Percentiles rank a stretch among this genome's conserved stretches.
These are phyloP conservation scores for Mrakia hoshinonis DNA, from an alignment of 768 basidiomycete species.

Conservation along the genomic window DNA sequence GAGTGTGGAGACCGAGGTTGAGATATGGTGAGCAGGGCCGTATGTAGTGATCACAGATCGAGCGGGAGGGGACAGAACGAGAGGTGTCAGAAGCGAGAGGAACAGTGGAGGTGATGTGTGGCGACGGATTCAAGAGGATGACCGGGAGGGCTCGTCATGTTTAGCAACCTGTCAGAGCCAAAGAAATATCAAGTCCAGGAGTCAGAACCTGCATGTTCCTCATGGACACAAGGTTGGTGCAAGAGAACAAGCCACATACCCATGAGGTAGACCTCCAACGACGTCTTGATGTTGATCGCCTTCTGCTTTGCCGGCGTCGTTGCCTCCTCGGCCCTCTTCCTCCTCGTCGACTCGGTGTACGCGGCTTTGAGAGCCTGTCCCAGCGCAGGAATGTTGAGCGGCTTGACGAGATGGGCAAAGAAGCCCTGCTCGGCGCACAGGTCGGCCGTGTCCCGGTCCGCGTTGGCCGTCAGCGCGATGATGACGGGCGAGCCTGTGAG, in stretches of 20 bases:
- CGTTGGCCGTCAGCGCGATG: slow-evolving; percentile 22
- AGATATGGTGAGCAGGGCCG: too few species aligned
- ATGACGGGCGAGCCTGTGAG: slow-evolving; percentile 5
- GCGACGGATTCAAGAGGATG: too few species aligned
- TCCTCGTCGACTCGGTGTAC: neutral
- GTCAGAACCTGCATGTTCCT: too few species aligned
- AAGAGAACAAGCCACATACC: neutral
- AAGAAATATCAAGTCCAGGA: neutral
- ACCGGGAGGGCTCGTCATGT: neutral
- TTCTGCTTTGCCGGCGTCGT: neutral
- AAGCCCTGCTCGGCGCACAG: slow-evolving; percentile 15
- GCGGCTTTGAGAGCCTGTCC: neutral
- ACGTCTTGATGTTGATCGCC: neutral
- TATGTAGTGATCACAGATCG: too few species aligned
- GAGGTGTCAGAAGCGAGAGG: too few species aligned
- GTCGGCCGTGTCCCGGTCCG: slow-evolving; percentile 2
- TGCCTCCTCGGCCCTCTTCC: neutral
- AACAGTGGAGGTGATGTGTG: too few species aligned
- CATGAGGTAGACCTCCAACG: neutral
- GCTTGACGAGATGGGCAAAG: slow-evolving; percentile 16
- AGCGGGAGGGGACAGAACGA: too few species aligned
- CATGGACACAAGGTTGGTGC: neutral
- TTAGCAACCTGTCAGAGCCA: neutral
- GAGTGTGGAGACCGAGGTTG: too few species aligned
- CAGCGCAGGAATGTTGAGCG: slow-evolving; percentile 1